Conservation (phyloP, 352 stramenopile genomes). For the Aphanomyces astaci region DNA sequence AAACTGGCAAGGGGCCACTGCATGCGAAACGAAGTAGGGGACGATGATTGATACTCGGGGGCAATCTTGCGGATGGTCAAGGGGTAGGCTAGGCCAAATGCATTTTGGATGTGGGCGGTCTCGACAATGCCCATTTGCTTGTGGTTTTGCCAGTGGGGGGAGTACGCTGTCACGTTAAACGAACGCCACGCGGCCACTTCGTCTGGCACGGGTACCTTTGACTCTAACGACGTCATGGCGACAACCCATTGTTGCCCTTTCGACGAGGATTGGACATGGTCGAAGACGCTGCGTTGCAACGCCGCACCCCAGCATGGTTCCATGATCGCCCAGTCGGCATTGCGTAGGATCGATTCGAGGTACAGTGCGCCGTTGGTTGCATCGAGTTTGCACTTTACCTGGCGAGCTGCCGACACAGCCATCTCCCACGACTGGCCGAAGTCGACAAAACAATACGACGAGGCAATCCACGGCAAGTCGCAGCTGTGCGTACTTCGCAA, state of each 20-base stretch:
- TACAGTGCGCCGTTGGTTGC: constrained; percentile 18
- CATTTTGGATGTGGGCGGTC: not conserved
- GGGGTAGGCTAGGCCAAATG: not conserved
- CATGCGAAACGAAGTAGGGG: not conserved
- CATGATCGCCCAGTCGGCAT: not conserved
- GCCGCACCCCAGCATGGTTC: not conserved
- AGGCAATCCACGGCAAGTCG: not conserved
- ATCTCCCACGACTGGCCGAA: constrained; percentile 10
- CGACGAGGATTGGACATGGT: not conserved
- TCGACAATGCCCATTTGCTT: not conserved
- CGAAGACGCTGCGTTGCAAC: constrained; percentile 1
- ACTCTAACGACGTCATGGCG: not conserved
- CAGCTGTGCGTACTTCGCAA: not conserved
- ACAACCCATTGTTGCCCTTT: not conserved
- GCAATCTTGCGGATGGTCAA: not conserved
- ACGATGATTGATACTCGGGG: not conserved
- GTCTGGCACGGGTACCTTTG: not conserved
- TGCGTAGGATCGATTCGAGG: constrained; percentile 9
- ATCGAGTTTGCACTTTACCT: not conserved
- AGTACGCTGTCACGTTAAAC: not conserved
- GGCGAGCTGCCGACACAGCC: not conserved
- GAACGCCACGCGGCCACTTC: not conserved
- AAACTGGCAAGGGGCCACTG: not conserved
- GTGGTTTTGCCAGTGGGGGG: not conserved
- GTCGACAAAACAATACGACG: constrained; percentile 10